These are phyloP conservation scores for Talinum fruticosum DNA, from an alignment of 148 eudicot genomes.

Conservation along the genomic window DNA sequence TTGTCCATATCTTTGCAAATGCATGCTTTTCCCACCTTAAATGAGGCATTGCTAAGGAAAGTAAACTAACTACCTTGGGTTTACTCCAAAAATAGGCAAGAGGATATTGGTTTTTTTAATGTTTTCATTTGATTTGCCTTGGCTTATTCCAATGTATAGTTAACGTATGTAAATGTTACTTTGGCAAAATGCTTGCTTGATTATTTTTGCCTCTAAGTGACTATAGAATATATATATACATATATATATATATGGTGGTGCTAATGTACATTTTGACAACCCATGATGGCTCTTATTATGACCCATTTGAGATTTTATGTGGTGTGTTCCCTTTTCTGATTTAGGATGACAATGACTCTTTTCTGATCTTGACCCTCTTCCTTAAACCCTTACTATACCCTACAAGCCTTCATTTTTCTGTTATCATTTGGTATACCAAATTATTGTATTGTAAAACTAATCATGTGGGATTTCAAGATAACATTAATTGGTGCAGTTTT, in stretches of 20 bases:
- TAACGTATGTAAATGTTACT: no score
- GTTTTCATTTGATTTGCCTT: neutral
- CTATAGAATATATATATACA: neutral
- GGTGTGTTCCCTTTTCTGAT: constrained; percentile 5
- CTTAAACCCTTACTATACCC: neutral
- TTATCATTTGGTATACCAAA: no score
- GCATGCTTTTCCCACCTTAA: no score
- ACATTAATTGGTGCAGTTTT: no score
- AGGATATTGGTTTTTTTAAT: neutral
- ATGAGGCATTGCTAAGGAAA: no score
- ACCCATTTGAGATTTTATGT: neutral
- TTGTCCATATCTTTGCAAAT: no score
- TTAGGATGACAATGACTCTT: neutral
- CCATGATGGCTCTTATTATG: constrained; percentile 1
- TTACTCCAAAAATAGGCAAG: neutral
- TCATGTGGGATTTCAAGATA: no score
- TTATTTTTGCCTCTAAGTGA: no score
- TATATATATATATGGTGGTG: neutral
- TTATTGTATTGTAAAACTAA: no score
- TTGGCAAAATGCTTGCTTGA: neutral
- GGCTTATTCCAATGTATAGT: neutral
- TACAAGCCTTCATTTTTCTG: no score
- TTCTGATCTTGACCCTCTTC: neutral
- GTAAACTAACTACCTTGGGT: neutral
- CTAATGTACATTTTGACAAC: neutral